Conservation (phyloP, 2,329 filamentous ascomycete genomes). For the Verticillium albo-atrum region DNA sequence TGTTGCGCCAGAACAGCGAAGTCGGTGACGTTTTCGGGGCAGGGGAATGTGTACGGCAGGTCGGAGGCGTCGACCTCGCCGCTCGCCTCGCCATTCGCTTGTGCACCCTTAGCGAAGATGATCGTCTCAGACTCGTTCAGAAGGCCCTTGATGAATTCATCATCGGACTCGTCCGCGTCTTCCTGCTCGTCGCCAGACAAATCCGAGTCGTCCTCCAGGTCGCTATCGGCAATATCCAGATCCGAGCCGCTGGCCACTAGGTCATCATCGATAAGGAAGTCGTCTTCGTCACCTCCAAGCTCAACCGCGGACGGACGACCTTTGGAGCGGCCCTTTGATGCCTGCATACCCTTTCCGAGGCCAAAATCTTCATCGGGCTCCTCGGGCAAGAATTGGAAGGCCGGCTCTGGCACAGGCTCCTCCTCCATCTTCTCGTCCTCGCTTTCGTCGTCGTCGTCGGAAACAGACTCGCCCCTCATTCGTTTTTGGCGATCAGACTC, state of each 20-base stretch:
- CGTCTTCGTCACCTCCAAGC: slow-evolving; percentile 85
- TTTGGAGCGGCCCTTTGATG: not conserved
- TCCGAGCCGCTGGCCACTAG: slow-evolving; percentile 79
- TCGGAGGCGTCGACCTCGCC: slow-evolving; percentile 34
- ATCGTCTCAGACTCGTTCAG: slow-evolving; percentile 54
- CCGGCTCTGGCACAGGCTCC: slow-evolving; percentile 23
- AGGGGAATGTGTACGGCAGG: slow-evolving; percentile 80
- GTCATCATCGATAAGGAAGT: slow-evolving; percentile 87
- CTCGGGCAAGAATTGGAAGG: slow-evolving; percentile 27
- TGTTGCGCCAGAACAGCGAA: slow-evolving; percentile 62
- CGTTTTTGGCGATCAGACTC: slow-evolving; percentile 78
- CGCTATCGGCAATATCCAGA: slow-evolving; percentile 51
- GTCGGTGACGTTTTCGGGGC: slow-evolving; percentile 73
- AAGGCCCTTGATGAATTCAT: slow-evolving; percentile 70
- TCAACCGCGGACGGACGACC: slow-evolving; percentile 53
- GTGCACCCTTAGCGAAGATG: slow-evolving; percentile 35
- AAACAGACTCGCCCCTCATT: slow-evolving; percentile 79
- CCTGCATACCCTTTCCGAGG: slow-evolving; percentile 53
- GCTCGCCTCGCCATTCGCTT: slow-evolving; percentile 38
- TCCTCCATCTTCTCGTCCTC: slow-evolving; percentile 32
- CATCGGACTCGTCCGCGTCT: slow-evolving; percentile 45
- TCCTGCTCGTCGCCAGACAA: slow-evolving; percentile 27
- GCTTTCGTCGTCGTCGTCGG: slow-evolving; percentile 50
- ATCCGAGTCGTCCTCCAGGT: slow-evolving; percentile 48
- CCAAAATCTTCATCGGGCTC: slow-evolving; percentile 55